These are phyloP conservation scores for Dendrobium huoshanense DNA, from an alignment of 106 monocot species.

Conservation along the genomic window DNA sequence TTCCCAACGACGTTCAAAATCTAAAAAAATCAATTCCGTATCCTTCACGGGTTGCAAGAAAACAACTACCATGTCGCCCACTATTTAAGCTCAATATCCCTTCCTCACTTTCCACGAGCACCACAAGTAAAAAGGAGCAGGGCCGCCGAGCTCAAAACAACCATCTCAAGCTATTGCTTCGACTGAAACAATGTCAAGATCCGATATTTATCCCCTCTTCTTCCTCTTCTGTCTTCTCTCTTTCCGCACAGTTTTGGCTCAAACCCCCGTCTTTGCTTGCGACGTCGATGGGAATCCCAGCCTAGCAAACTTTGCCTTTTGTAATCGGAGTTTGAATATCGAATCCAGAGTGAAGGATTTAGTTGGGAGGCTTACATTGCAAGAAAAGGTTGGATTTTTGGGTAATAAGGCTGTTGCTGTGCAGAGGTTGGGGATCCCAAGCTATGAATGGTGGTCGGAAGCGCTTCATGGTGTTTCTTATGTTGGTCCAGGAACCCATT, in stretches of 20 bases:
- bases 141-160: not conserved
- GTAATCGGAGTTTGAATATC: slow-evolving; percentile 27
- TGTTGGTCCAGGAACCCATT: slow-evolving; percentile 56
- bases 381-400: slow-evolving; percentile 55
- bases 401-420: slow-evolving; percentile 46
- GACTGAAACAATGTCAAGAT: not conserved
- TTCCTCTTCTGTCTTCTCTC: slow-evolving; percentile 4
- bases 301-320: slow-evolving; percentile 32
- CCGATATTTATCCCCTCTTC: not conserved
- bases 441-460: slow-evolving; percentile 86
- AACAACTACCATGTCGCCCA: not conserved
- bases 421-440: slow-evolving; percentile 52
- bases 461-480: slow-evolving; percentile 74
- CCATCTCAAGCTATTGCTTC: not conserved
- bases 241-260: slow-evolving; percentile 2
- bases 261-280: slow-evolving; percentile 55
- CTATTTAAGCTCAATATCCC: not conserved
- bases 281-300: slow-evolving; percentile 32
- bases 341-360: slow-evolving; percentile 36
- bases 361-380: slow-evolving; percentile 46
- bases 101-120: slow-evolving; percentile 1
- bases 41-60: slow-evolving; percentile 7
- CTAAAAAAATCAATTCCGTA: not conserved
- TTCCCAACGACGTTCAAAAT: not conserved
- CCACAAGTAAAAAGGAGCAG: not conserved